Percentiles rank a stretch among this genome's conserved stretches.
Conservation (phyloP, 1,284 basidiomycete species). For the Microbotryum silenes-acaulis region DNA sequence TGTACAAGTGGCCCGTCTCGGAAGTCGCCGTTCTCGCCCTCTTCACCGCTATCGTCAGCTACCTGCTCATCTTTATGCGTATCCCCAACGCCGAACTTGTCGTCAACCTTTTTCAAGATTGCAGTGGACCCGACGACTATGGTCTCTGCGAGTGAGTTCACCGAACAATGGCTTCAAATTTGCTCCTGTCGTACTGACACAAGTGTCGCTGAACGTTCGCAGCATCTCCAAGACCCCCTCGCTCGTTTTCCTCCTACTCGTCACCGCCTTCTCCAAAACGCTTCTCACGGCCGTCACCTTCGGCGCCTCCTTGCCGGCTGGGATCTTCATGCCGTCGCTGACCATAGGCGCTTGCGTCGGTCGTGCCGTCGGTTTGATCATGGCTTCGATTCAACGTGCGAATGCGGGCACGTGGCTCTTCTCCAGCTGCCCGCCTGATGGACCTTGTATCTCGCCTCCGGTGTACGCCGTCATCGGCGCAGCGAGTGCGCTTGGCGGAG, state of each 20-base stretch:
- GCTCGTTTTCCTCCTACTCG: conserved; percentile 20
- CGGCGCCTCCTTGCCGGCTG: conserved; percentile 86
- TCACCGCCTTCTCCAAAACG: conserved; percentile 56
- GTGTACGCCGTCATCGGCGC: conserved; percentile 78
- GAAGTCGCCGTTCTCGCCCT: conserved; percentile 54
- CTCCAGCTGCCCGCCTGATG: conserved; percentile 55
- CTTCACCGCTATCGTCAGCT: conserved; percentile 68
- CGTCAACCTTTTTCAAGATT: conserved; percentile 75
- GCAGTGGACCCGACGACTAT: conserved; percentile 54
- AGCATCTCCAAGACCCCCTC: conserved; percentile 12
- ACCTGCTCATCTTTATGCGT: conserved; percentile 51
- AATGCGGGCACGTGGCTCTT: conserved; percentile 61
- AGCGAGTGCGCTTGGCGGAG: conserved; percentile 68
- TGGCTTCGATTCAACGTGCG: conserved; percentile 69
- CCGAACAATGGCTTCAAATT: not conserved
- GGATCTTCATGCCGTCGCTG: conserved; percentile 94
- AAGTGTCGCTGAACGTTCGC: not conserved
- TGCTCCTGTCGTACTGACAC: not conserved
- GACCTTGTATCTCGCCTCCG: conserved; percentile 64
- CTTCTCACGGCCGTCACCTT: conserved; percentile 83
- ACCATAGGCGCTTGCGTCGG: conserved; percentile 94
- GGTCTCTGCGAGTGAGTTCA: conserved; percentile 56
- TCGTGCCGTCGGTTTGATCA: conserved; percentile 72
- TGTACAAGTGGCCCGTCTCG: conserved; percentile 66
- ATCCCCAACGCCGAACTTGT: conserved; percentile 33